A percentile compares a stretch with the other conserved stretches of the same genome.
These are phyloP conservation scores for Guillardia theta DNA, from an alignment of 78 protist species.

Conservation along the genomic window DNA sequence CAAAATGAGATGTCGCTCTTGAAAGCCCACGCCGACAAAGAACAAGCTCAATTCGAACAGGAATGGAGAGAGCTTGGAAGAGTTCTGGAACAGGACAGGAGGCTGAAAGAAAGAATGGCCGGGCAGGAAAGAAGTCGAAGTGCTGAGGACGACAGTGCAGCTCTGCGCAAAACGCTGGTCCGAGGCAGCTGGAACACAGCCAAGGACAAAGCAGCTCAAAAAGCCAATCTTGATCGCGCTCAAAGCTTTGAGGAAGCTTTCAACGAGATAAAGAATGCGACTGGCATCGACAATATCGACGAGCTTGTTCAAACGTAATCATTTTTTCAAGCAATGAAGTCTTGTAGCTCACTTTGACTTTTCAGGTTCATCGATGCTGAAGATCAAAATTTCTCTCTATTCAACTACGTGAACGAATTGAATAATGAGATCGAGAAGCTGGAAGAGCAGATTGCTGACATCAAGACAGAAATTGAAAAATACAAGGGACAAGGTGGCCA, in stretches of 20 bases:
- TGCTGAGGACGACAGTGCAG: not conserved
- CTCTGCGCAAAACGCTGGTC: not conserved
- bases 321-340: too few species aligned
- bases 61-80: conserved; percentile 43
- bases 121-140: not conserved
- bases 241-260: conserved; percentile 79
- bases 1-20: conserved; percentile 21
- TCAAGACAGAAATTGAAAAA: conserved; percentile 8
- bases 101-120: not conserved
- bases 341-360: too few species aligned
- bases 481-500: conserved; percentile 32
- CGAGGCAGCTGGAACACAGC: conserved; percentile 23
- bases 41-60: not conserved
- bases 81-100: conserved; percentile 34
- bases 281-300: conserved; percentile 41
- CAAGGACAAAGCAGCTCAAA: conserved; percentile 35
- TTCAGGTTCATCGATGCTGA: conserved; percentile 72
- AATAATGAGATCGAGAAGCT: conserved; percentile 63
- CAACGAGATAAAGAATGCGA: conserved; percentile 66
- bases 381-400: conserved; percentile 75
- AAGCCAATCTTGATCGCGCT: conserved; percentile 31
- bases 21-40: conserved; percentile 41
- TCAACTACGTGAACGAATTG: conserved; percentile 74
- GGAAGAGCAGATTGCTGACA: conserved; percentile 54
- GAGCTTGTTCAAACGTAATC: conserved; percentile 65